Base-by-base conservation (phyloP, 116 monocot species). In the Cymodocea nodosa region DNA sequence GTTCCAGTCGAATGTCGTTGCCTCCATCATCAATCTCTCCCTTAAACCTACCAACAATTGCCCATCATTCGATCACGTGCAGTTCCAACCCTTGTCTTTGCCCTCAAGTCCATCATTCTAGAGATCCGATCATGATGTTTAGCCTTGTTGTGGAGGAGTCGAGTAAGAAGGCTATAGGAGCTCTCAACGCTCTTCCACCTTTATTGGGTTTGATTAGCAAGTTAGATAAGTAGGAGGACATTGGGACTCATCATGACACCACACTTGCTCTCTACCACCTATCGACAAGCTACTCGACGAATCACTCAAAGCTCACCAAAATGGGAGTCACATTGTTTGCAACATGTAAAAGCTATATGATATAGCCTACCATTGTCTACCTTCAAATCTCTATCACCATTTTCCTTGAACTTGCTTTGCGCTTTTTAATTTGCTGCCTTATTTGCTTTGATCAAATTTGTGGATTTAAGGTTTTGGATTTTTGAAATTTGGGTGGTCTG, bases 261-360 rank as follows among this genome's bases (percentile, higher is more conserved):
- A 86, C 80, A 10, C 78, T 83, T 71, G 87, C 84, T 24, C 68
- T 87, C 25, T 79, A 83, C 68, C 73, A 90, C 60, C 71, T 90
- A 22, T 73, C 83, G n/a, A 65, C 77, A n/a, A 83, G 76, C 24
- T 68, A 56, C 37, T 57, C 68, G 51, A 68, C 70, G 48, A 90
- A 86, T 75, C 63, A 56, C 35, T 59, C 81, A 50, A 90, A 90
- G 75, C 55, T 90, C 0, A 69, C 72, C 12, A 71, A 75, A 61
- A 50, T 65, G 12, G 81, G 77, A 10, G 81, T 79, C 12, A 77
- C 72, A n/a, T n/a, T n/a, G n/a, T n/a, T n/a, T n/a, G n/a, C n/a
- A n/a, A n/a, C n/a, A n/a, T n/a, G n/a, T n/a, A n/a, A n/a, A n/a
- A n/a, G n/a, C n/a, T n/a, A n/a, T n/a, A n/a, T n/a, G n/a, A n/a